Conservation (phyloP, 768 basidiomycete species). For the Trametes coccinea region DNA sequence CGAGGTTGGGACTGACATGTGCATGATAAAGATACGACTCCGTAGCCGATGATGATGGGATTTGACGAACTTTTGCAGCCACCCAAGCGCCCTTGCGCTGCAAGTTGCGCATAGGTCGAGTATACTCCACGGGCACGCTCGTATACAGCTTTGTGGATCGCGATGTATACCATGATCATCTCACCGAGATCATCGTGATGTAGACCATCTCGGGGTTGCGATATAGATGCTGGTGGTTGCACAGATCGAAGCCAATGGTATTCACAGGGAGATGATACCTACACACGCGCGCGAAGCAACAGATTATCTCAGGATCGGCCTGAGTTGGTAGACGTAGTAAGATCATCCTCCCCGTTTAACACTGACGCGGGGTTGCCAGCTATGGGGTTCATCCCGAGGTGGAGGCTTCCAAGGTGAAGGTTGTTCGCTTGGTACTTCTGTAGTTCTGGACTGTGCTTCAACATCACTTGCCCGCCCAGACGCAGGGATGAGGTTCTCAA, state of each 20-base stretch:
- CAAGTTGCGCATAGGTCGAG: too few species aligned
- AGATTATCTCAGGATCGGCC: too few species aligned
- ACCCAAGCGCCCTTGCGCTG: background rate
- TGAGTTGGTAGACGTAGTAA: too few species aligned
- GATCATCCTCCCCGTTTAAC: slow-evolving; percentile 9
- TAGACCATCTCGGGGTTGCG: background rate
- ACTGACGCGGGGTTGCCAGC: slow-evolving; percentile 31
- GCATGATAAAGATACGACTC: background rate
- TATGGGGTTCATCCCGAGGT: slow-evolving; percentile 35
- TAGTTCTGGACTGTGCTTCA: background rate
- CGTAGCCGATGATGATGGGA: background rate
- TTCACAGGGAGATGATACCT: too few species aligned
- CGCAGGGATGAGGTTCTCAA: background rate
- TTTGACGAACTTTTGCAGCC: background rate
- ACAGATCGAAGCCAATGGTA: background rate
- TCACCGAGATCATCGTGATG: background rate
- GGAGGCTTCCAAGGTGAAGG: slow-evolving; percentile 18
- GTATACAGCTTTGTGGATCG: too few species aligned
- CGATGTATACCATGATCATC: background rate
- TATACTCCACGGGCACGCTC: too few species aligned
- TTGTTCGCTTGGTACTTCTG: background rate
- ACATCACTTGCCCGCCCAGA: background rate
- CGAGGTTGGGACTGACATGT: background rate
- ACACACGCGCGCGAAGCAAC: too few species aligned
- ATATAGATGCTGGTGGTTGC: background rate